Conservation (phyloP, 2,329 filamentous ascomycete genomes). For the Monascus ruber region DNA sequence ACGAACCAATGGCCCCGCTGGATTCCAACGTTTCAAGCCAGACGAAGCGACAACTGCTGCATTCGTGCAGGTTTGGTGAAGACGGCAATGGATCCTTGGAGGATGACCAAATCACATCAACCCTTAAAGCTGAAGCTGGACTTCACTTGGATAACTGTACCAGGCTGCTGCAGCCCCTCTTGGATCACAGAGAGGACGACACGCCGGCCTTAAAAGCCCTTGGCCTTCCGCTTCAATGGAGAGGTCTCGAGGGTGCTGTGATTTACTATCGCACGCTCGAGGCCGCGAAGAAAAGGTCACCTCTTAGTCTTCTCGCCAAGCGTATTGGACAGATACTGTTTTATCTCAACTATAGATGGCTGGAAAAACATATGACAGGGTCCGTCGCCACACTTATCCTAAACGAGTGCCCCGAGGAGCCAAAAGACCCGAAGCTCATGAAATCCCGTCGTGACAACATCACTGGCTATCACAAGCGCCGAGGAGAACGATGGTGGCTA, state of each 20-base stretch:
- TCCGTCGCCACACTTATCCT: slow-evolving; percentile 4
- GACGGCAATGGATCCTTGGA: slow-evolving; percentile 3
- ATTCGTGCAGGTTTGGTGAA: slow-evolving; percentile 4
- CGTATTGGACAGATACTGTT: slow-evolving; percentile 5
- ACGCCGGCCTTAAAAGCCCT: slow-evolving; percentile 1
- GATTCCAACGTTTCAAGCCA: slow-evolving; percentile 3
- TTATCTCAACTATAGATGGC: slow-evolving; percentile 5
- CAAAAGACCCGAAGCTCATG: slow-evolving; percentile 3
- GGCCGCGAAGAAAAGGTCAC: slow-evolving; percentile 2
- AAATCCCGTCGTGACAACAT: slow-evolving; percentile 6
- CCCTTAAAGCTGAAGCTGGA: slow-evolving; percentile 5
- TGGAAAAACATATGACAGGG: slow-evolving; percentile 4
- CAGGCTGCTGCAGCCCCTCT: slow-evolving; percentile 4
- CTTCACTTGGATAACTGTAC: slow-evolving; percentile 3
- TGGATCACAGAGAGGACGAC: slow-evolving; percentile 4
- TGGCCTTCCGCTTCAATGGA: slow-evolving; percentile 3
- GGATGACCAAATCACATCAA: slow-evolving; percentile 3
- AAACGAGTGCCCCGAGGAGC: slow-evolving; percentile 4
- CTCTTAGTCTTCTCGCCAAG: slow-evolving; percentile 3
- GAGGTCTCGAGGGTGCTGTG: slow-evolving; percentile 2
- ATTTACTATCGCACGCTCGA: slow-evolving; percentile 3
- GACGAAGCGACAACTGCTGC: slow-evolving; percentile 4
- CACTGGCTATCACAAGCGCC: slow-evolving; percentile 5
- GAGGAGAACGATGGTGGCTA: slow-evolving; percentile 4
- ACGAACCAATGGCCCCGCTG: slow-evolving; percentile 3